Evolutionary conservation across 177 flowering plant species (phyloP), one percentile per base, ranked within the genome.

Genomic region (Vitis hybrid): DNA sequence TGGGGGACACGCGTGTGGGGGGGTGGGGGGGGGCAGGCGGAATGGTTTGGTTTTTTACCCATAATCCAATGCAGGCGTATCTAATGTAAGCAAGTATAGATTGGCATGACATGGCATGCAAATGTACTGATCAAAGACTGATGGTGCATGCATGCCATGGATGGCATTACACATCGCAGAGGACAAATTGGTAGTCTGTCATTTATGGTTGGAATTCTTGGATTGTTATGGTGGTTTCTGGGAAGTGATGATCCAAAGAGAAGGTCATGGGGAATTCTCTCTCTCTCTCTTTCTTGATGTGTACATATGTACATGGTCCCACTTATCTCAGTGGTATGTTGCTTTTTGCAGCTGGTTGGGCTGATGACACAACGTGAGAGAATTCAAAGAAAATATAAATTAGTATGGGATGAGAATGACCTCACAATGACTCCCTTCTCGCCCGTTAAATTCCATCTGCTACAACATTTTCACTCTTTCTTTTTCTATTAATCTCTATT

Each of bases 71-170:
- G 66, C 54, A 6, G 59, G 60, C 45, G 62, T 64, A 56, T 65
- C 60, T 59, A 7, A 5, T 7, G 45, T 54, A 68, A 39, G 65
- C 21, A 63, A 58, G 70, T 58, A 69, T 72, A 69, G 68, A 48
- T 68, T 76, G 80, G 76, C 76, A 72, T 76, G 73, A 76, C 70
- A 72, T 76, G 79, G 76, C 80, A 73, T 77, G 80, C 76, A 73
- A 60, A 39, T 66, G 73, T 70, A 60, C 74, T 57, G 56, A 72
- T 72, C 70, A 76, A 6, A 45, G 50, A 69, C 62, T 56, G 64
- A 18, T 60, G 64, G 49, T 64, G 76, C 69, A 74, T 74, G 76
- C 76, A 74, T 74, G 76, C 72, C 72, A 73, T 59, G 4, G 13
- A 54, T 54, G 56, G 14, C 56, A 54, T 15, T 5, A 54, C 6